Base-by-base conservation (phyloP, 305 asterid species). In the Ajuga reptans region DNA sequence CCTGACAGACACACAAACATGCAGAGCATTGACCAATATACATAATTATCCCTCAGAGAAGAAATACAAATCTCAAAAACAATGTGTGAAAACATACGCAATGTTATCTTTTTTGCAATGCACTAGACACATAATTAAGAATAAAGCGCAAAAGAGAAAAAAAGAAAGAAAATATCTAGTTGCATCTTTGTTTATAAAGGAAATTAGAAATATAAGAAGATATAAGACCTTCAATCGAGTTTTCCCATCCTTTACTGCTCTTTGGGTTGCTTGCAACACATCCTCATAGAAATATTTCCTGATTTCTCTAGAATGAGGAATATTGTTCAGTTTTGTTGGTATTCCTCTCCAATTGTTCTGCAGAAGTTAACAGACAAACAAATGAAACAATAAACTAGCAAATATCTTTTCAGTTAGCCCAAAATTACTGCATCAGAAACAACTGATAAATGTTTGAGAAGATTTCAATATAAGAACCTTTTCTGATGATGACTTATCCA, bases 251-350 rank as follows among this genome's bases (percentile, higher is more conserved):
- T 77, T 78, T 76, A 92, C 37, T 51, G 98, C 97, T 74, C 89
- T 83, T 75, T 83, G 79, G 41, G 97, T 86, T 71, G 95, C 95
- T 78, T 80, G 88, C 78, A 88, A 78, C 77, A 90, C 96, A 79
- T 88, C 97, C 36, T 84, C 81, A 62, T 92, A 92, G 75, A 90
- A 92, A 76, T 92, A 88, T 72, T 83, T 79, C 83, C 98, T 84
- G 79, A 92, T 92, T 80, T 92, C 98, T 86, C 90, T 84, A 16
- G 98, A 89, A 80, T 90, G 98, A 72, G 98, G 98, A 84, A 92
- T 92, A 73, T 90, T 89, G 77, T 92, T 92, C 77, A 90, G 80
- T 75, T 89, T 86, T 15, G 98, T 92, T 6, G 95, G 98, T 80
- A 92, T 88, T 58, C 98, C 98, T 77, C 95, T 86, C 98, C 98